phyloP scores from a whole-genome alignment of 306 rosid genomes.

The Corylus americana region DNA sequence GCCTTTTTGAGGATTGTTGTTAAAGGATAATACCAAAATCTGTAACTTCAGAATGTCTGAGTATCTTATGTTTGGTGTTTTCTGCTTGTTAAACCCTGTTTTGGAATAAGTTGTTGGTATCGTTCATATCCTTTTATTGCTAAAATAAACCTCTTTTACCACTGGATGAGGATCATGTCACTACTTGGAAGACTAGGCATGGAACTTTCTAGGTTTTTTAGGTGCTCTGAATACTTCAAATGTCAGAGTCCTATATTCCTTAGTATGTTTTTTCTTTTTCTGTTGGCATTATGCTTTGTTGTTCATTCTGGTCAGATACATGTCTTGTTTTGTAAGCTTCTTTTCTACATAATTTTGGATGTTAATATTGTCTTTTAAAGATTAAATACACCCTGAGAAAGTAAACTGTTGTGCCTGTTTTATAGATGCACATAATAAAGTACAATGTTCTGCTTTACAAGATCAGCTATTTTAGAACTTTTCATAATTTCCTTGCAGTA shows the following conservation, averaged over 20 bases:
- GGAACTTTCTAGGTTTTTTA: not conserved
- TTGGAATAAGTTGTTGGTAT: slow-evolving; percentile 1
- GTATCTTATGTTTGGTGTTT: slow-evolving; percentile 16
- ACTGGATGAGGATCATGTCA: not conserved
- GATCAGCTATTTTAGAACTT: not conserved
- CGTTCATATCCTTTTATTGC: slow-evolving; percentile 1
- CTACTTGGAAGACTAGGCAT: slow-evolving; percentile 1
- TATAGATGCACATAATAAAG: not conserved
- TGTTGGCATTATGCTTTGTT: not conserved
- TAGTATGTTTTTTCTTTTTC: not conserved
- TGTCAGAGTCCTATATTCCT: not conserved
- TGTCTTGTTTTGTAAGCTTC: not conserved
- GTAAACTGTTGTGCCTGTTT: slow-evolving; percentile 1
- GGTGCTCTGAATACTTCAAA: not conserved
- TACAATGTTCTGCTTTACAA: not conserved
- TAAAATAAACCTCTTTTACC: not conserved
- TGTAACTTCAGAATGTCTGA: slow-evolving; percentile 6
- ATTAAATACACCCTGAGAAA: not conserved
- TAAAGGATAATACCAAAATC: slow-evolving; percentile 5
- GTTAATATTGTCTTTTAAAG: not conserved
- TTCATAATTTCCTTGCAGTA: not conserved
- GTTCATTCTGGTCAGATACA: not conserved
- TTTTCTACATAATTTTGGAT: not conserved
- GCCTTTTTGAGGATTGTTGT: not conserved
- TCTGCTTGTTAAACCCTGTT: not conserved